A percentile compares a stretch with the other conserved stretches of the same genome.
phyloP scores from a whole-genome alignment of 305 asterid species.

The Solanum aculeatissimum region DNA sequence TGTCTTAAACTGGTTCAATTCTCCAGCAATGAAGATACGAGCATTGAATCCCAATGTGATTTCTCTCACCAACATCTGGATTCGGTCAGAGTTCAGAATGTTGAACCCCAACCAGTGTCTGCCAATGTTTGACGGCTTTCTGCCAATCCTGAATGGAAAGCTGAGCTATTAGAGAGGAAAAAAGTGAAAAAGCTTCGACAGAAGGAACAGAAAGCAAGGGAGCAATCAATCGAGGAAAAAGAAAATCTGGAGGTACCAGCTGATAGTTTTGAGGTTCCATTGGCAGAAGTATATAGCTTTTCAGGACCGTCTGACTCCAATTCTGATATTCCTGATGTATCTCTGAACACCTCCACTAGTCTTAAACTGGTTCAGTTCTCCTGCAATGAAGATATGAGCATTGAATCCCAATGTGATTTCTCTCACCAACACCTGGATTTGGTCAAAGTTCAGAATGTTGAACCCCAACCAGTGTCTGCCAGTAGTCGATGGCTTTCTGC shows the following conservation, averaged over 20 bases:
- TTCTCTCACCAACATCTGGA: slow-evolving; percentile 18
- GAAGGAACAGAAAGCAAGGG: slow-evolving; percentile 54
- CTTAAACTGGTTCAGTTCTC: slow-evolving; percentile 27
- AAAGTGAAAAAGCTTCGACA: slow-evolving; percentile 58
- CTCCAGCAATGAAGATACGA: slow-evolving; percentile 27
- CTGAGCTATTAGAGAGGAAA: slow-evolving; percentile 35
- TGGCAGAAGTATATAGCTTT: slow-evolving; percentile 31
- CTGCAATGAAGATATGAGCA: slow-evolving; percentile 23
- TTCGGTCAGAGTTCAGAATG: slow-evolving; percentile 21
- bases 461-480: slow-evolving; percentile 18
- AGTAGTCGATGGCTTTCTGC: slow-evolving; percentile 17
- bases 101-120: slow-evolving; percentile 21
- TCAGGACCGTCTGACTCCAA: slow-evolving; percentile 31
- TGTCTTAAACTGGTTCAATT: slow-evolving; percentile 22
- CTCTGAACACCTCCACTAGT: slow-evolving; percentile 11
- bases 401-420: slow-evolving; percentile 25
- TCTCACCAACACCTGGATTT: slow-evolving; percentile 21
- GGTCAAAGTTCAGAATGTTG: slow-evolving; percentile 22
- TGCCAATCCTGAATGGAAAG: slow-evolving; percentile 31
- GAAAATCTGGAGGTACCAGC: slow-evolving; percentile 16
- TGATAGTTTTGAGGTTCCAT: slow-evolving; percentile 25
- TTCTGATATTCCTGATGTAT: slow-evolving; percentile 22
- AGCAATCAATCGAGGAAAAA: slow-evolving; percentile 20
- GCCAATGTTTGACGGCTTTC: slow-evolving; percentile 17
- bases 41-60: slow-evolving; percentile 24